Evolutionary conservation across 352 stramenopile species (phyloP), one percentile per base, ranked within the genome.

Genomic region (Globisporangium megalacanthum): DNA sequence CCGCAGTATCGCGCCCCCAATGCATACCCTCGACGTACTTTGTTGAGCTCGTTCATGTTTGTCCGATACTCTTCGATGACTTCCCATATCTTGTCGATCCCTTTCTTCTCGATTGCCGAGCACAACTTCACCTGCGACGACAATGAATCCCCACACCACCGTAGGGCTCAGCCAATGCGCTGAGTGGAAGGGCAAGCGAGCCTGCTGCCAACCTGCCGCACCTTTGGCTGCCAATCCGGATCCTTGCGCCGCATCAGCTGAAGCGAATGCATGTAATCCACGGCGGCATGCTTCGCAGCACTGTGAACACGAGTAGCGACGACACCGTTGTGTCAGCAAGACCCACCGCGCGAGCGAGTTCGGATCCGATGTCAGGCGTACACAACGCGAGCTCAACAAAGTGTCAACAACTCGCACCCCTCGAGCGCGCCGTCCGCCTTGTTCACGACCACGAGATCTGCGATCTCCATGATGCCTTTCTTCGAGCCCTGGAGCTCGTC

Each of bases 391-490:
- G 35, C 35, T 39, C 35, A 39, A 39, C 35, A 39, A 39, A 39
- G 35, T 13, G 10, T 45, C 39, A n/a, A 17, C 6, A 9, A 22
- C 20, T 20, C 64, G 39, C 46, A 87, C 75, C 44, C 75, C 58
- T 74, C 72, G 33, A 95, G 66, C 9, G 88, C 78, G 45, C 96
- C 96, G 75, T 99, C 97, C 4, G 96, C 92, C 70, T 99, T 99
- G 71, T 99, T 99, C 15, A 99, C 94, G 10, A 98, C 88, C 25
- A 99, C 72, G 20, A 99, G 80, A 65, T 99, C 95, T 8, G 96
- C 95, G 45, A 98, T 92, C 73, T 99, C 97, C 59, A 99, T 96
- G 71, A 99, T 99, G 14, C 97, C 97, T 59, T 99, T 99, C 75
- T 99, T 99, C n/a, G 90, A 90, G 15, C 93, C 97, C 71, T 99